These are phyloP conservation scores for Primulina huaijiensis DNA, from an alignment of 257 asterid genomes.

Conservation along the genomic window DNA sequence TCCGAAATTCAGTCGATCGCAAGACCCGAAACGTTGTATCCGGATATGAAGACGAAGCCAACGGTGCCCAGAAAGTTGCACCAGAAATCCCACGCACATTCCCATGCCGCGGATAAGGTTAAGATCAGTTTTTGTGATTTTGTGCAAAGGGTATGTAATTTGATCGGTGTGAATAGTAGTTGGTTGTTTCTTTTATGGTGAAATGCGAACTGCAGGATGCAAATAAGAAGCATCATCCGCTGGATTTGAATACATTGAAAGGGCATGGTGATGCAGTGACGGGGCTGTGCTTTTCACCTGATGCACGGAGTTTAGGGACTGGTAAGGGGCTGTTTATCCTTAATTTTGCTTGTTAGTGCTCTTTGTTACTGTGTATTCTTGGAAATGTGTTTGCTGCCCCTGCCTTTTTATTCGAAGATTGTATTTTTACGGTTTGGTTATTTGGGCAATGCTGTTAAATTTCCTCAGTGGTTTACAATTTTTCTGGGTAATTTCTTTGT, in stretches of 20 bases:
- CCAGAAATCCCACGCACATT: constrained; percentile 62
- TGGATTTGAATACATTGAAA: constrained; percentile 96
- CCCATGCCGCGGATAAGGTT: constrained; percentile 80
- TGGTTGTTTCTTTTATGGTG: constrained; percentile 9
- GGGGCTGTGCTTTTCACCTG: constrained; percentile 74
- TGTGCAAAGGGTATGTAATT: constrained; percentile 19
- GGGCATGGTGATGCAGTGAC: constrained; percentile 95
- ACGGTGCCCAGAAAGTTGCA: constrained; percentile 51
- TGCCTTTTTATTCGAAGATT: not conserved
- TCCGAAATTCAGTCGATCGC: constrained; percentile 72
- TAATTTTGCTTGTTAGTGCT: constrained; percentile 1
- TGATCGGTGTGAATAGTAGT: not conserved
- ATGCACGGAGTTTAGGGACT: constrained; percentile 78
- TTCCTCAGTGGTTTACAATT: not conserved
- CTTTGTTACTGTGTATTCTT: not conserved
- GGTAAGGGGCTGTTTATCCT: constrained; percentile 39
- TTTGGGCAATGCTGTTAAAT: not conserved
- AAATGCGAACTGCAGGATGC: constrained; percentile 56
- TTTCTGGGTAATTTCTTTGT: not conserved
- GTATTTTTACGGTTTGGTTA: not conserved
- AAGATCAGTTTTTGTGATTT: constrained; percentile 12
- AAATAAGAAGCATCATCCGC: constrained; percentile 73
- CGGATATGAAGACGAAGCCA: constrained; percentile 42
- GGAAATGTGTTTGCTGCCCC: not conserved
- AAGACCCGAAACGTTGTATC: constrained; percentile 41